A percentile compares a stretch with the other conserved stretches of the same genome.
These are phyloP conservation scores for Euphorbia schlechtendalii DNA, from an alignment of 441 rosid genomes.

Conservation along the genomic window DNA sequence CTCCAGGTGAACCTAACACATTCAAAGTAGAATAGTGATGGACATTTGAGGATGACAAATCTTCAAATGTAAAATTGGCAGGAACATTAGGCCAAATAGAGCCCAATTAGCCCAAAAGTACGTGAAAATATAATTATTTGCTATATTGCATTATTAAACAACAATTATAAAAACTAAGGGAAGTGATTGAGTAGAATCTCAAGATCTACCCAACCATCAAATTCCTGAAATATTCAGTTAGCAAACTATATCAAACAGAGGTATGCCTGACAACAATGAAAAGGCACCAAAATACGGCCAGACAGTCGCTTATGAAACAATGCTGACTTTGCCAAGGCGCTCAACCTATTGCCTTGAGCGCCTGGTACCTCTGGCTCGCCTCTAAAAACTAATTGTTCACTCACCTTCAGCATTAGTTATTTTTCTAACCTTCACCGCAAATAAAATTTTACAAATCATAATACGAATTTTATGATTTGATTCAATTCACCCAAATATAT, in stretches of 20 bases:
- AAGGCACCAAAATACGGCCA: neutral
- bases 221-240: neutral
- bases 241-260: neutral
- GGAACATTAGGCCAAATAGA: neutral
- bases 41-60: neutral
- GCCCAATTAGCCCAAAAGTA: neutral
- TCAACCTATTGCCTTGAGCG: neutral
- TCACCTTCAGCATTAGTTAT: neutral
- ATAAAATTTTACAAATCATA: too few species aligned
- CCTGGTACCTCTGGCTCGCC: neutral
- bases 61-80: neutral
- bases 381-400: neutral
- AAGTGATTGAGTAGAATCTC: neutral
- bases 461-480: too few species aligned
- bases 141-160: neutral
- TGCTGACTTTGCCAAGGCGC: neutral
- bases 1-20: conserved; percentile 96
- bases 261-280: neutral
- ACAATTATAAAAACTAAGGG: neutral
- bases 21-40: conserved; percentile 18
- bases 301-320: neutral
- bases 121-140: neutral
- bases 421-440: neutral
- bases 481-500: too few species aligned
- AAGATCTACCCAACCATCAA: neutral